Evolutionary conservation across 257 asterid genomes (phyloP).

Genomic region (Nyctanthes arbortristis): DNA sequence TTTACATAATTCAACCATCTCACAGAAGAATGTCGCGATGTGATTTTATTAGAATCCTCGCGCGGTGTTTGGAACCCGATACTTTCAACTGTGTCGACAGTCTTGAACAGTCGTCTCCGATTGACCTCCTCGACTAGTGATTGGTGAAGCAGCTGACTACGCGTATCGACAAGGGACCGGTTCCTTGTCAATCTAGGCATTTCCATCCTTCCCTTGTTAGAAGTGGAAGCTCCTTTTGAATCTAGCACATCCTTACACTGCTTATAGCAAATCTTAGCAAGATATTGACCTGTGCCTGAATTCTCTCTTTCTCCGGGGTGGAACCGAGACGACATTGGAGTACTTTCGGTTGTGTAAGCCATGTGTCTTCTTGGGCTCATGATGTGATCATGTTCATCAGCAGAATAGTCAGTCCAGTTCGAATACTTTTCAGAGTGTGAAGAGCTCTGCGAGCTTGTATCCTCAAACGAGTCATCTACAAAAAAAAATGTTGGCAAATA

Average conservation of each 20-base stretch:
- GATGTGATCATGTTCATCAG: slow-evolving; percentile 57
- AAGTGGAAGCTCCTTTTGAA: slow-evolving; percentile 26
- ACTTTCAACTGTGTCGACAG: slow-evolving; percentile 75
- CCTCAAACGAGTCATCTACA: slow-evolving; percentile 74
- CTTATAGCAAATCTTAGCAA: slow-evolving; percentile 26
- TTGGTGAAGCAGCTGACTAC: slow-evolving; percentile 89
- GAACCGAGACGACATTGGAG: slow-evolving; percentile 62
- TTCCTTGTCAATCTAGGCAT: slow-evolving; percentile 60
- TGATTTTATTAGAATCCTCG: slow-evolving; percentile 37
- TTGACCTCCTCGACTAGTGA: slow-evolving; percentile 79
- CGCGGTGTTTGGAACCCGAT: slow-evolving; percentile 77
- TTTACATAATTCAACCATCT: slow-evolving; percentile 24
- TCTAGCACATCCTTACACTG: slow-evolving; percentile 29
- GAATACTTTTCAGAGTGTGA: slow-evolving; percentile 63
- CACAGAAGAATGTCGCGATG: slow-evolving; percentile 18
- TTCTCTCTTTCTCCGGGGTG: slow-evolving; percentile 55
- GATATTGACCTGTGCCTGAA: slow-evolving; percentile 38
- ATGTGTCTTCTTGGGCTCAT: slow-evolving; percentile 39
- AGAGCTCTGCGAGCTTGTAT: slow-evolving; percentile 83
- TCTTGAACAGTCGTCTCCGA: slow-evolving; percentile 77
- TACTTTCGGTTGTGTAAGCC: slow-evolving; percentile 25
- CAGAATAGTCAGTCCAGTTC: slow-evolving; percentile 66
- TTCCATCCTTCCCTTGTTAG: slow-evolving; percentile 34
- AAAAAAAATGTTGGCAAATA: slow-evolving; percentile 1
- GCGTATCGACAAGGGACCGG: slow-evolving; percentile 80